phyloP scores from a whole-genome alignment of 805 yeast genomes.

The Hanseniaspora osmophila region DNA sequence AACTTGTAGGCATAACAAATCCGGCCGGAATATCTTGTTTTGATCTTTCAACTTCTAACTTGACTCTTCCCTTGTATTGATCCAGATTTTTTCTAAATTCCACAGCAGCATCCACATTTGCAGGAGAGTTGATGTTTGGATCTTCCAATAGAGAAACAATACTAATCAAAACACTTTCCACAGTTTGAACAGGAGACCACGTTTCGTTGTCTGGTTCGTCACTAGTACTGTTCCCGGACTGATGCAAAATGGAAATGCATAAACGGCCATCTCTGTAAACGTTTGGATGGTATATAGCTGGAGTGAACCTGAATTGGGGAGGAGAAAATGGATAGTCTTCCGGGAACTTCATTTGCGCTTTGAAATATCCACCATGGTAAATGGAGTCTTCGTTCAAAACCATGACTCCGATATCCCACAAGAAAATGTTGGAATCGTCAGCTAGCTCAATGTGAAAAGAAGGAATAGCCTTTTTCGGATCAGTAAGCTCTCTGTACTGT shows the following conservation, averaged over 20 bases:
- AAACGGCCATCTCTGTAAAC: conserved; percentile 87
- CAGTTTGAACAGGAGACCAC: conserved; percentile 89
- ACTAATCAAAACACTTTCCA: conserved; percentile 77
- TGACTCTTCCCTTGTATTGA: conserved; percentile 59
- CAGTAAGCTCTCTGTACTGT: conserved; percentile 86
- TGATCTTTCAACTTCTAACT: conserved; percentile 70
- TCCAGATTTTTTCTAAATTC: conserved; percentile 74
- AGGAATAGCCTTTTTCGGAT: conserved; percentile 72
- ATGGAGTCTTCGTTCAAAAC: conserved; percentile 78
- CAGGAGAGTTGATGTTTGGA: conserved; percentile 87
- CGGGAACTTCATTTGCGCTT: conserved; percentile 90
- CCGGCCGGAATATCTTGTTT: conserved; percentile 79
- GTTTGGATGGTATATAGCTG: conserved; percentile 89
- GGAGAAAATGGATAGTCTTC: conserved; percentile 84
- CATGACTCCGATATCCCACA: conserved; percentile 84
- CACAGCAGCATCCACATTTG: conserved; percentile 91
- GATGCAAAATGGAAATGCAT: conserved; percentile 85
- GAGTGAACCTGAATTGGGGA: conserved; percentile 83
- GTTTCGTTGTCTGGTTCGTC: conserved; percentile 86
- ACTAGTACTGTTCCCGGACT: conserved; percentile 76
- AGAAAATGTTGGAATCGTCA: conserved; percentile 43
- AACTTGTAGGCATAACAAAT: conserved; percentile 64
- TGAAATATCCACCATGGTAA: conserved; percentile 88
- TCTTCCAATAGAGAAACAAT: conserved; percentile 84
- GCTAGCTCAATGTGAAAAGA: conserved; percentile 56